A percentile compares a stretch with the other conserved stretches of the same genome.
These are phyloP conservation scores for Suhomyces ambrosiae DNA, from an alignment of 1,139 yeast species.

Conservation along the genomic window DNA sequence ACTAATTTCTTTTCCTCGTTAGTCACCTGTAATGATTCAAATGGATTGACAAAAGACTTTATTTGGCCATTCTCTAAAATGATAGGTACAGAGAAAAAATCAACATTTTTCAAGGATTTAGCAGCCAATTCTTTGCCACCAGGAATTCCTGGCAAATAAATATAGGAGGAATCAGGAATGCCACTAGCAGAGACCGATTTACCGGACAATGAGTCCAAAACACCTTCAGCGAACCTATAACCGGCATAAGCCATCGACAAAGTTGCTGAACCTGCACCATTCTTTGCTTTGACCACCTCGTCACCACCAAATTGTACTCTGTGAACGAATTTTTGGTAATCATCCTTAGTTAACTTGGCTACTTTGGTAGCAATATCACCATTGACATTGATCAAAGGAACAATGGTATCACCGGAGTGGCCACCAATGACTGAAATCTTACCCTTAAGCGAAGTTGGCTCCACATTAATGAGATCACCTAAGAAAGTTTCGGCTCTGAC, in stretches of 20 bases:
- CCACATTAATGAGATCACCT: slow-evolving; percentile 41
- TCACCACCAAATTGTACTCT: slow-evolving; percentile 80
- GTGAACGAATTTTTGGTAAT: slow-evolving; percentile 50
- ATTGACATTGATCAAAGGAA: slow-evolving; percentile 50
- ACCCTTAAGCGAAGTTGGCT: slow-evolving; percentile 45
- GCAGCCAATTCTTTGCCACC: slow-evolving; percentile 50
- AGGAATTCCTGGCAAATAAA: slow-evolving; percentile 58
- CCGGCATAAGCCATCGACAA: slow-evolving; percentile 81
- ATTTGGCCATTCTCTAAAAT: slow-evolving; percentile 53
- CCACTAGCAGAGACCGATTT: slow-evolving; percentile 20
- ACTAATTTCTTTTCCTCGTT: slow-evolving; percentile 50
- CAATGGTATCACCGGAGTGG: slow-evolving; percentile 76
- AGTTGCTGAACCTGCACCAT: slow-evolving; percentile 79
- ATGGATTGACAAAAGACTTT: slow-evolving; percentile 47
- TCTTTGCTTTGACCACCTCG: slow-evolving; percentile 76
- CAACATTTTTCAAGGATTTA: slow-evolving; percentile 39
- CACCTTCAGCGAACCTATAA: slow-evolving; percentile 60
- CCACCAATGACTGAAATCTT: slow-evolving; percentile 70
- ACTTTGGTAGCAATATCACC: slow-evolving; percentile 32
- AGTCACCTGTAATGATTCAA: slow-evolving; percentile 39
- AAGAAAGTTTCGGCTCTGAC: slow-evolving; percentile 71
- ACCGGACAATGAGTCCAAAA: slow-evolving; percentile 47
- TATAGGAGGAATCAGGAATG: slow-evolving; percentile 60
- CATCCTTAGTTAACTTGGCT: slow-evolving; percentile 28
- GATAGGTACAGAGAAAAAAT: slow-evolving; percentile 67